Evolutionary conservation across 1,139 yeast species (phyloP), one percentile per base, ranked within the genome.

Genomic region (Yarrowia galli): DNA sequence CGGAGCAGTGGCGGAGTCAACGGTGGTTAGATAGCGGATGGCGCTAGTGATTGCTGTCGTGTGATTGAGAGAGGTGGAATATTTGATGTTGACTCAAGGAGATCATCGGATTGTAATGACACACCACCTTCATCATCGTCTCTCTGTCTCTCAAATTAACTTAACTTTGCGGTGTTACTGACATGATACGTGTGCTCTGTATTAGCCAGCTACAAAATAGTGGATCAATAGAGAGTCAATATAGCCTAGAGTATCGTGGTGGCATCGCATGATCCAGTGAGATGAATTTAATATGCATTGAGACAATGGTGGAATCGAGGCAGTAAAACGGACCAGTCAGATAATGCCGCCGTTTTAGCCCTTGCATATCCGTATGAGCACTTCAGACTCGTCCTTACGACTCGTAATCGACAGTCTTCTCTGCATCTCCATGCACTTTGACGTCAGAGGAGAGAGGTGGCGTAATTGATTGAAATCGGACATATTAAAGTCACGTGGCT

Each of bases 131-230:
- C 15, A 5, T 15, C 16, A 7, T 40, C 10, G 8, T 7, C 43
- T n/a, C 18, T 10, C 22, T 12, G 22, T 12, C 32, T 0, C 16
- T 12, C 49, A 23, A 36, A 20, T 54, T 40, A 54, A 54, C 46
- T 38, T 54, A 54, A 38, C 61, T 38, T 54, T 54, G 61, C 61
- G 61, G 46, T 54, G 61, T 54, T 53, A 53, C 58, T 22, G 23
- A 35, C 23, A 28, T 25, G 28, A 3, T 3, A 25, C 28, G 28
- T 25, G n/a, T n/a, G n/a, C n/a, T n/a, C n/a, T n/a, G n/a, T n/a
- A n/a, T n/a, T n/a, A n/a, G n/a, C n/a, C n/a, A n/a, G n/a, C 4
- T 3, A 23, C 3, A 32, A 35, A 20, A 35, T 10, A 36, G 20
- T 22, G 43, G 32, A 36, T 35, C 40, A 35, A 20, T n/a, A 8